Evolutionary conservation across 2,329 filamentous ascomycete species (phyloP).

Genomic region (Bipolaris oryzae): DNA sequence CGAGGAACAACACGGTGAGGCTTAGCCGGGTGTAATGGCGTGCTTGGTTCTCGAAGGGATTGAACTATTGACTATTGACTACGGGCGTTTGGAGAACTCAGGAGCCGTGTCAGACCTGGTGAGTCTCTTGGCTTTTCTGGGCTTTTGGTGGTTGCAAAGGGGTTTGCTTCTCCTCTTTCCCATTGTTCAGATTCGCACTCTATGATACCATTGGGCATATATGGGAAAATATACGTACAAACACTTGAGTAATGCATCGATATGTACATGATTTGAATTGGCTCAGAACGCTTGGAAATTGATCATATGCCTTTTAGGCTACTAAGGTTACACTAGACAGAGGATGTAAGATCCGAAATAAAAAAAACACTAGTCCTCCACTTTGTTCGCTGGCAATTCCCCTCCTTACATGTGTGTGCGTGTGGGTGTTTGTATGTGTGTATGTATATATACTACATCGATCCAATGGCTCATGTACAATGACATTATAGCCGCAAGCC

Average conservation of each 20-base stretch:
- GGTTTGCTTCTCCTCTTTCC: no score
- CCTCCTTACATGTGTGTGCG: neutral
- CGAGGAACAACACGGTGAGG: slow-evolving; percentile 16
- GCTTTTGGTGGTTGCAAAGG: no score
- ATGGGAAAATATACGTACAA: no score
- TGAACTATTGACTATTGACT: neutral
- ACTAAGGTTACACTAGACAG: neutral
- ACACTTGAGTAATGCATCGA: no score
- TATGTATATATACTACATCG: neutral
- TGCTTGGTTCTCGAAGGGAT: no score
- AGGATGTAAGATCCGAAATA: neutral
- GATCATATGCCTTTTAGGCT: neutral
- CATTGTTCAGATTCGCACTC: no score
- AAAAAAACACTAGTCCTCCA: neutral
- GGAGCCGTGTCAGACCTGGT: no score
- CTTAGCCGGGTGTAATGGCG: slow-evolving; percentile 2
- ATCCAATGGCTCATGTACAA: neutral
- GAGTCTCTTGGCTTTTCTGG: no score
- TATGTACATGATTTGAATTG: no score
- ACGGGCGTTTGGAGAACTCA: no score
- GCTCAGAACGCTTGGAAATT: no score
- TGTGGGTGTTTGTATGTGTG: neutral
- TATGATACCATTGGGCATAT: no score
- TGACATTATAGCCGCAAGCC: neutral
- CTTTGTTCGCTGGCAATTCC: neutral